A percentile compares a stretch with the other conserved stretches of the same genome.
These are phyloP conservation scores for Termitomyces sp. DNA, from an alignment of 768 basidiomycete genomes.

Conservation along the genomic window DNA sequence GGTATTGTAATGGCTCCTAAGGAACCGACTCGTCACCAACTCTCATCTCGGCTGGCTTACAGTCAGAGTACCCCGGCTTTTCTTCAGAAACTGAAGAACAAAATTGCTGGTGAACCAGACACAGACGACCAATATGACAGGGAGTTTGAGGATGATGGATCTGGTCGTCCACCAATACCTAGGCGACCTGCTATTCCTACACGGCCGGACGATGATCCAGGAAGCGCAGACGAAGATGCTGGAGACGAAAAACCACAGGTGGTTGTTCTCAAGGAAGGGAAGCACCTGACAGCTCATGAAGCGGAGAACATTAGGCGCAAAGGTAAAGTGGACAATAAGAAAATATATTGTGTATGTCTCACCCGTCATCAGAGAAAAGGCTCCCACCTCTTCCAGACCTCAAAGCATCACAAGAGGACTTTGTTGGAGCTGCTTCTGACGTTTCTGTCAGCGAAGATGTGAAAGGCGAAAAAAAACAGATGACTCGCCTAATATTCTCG, in stretches of 20 bases:
- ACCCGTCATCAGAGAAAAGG: conserved; percentile 48
- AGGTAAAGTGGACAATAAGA: conserved; percentile 38
- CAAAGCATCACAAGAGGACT: conserved; percentile 13
- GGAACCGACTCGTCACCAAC: conserved; percentile 69
- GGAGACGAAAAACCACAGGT: conserved; percentile 85
- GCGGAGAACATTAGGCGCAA: conserved; percentile 73
- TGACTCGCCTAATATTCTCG: conserved; percentile 42
- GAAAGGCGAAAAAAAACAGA: conserved; percentile 18
- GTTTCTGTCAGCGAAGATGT: conserved; percentile 12
- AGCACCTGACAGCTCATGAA: conserved; percentile 77
- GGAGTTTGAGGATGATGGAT: conserved; percentile 63
- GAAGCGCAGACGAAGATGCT: conserved; percentile 69
- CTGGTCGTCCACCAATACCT: conserved; percentile 72
- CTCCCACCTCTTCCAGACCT: conserved; percentile 50
- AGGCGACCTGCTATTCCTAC: conserved; percentile 69
- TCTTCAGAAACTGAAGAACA: conserved; percentile 62
- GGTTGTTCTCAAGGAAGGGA: conserved; percentile 85
- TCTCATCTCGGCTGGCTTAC: conserved; percentile 70
- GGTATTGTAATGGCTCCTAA: conserved; percentile 39
- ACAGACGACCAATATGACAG: conserved; percentile 44
- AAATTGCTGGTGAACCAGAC: conserved; percentile 49
- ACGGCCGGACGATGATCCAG: conserved; percentile 63
- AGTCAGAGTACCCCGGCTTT: conserved; percentile 59
- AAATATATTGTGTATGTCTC: background rate
- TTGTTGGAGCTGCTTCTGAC: background rate